A percentile compares a stretch with the other conserved stretches of the same genome.
Conservation (phyloP, 768 basidiomycete species). For the Chalciporus pseudorubinellus region DNA sequence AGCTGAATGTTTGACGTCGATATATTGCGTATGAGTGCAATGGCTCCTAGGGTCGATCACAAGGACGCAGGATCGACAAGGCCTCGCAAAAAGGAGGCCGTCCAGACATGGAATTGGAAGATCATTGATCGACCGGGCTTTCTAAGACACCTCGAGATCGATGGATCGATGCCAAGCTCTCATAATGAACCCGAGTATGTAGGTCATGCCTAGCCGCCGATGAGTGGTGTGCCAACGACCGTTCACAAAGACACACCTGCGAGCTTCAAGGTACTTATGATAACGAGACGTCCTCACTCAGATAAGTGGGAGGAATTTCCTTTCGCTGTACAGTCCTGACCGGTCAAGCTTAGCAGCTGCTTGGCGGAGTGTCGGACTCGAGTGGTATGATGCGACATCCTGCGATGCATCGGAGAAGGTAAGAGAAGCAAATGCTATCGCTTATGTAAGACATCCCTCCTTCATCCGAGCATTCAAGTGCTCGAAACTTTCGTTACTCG, state of each 20-base stretch:
- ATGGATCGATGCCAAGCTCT: not conserved
- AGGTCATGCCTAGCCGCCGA: too few relatives aligned
- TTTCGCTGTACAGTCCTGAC: not conserved
- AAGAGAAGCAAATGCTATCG: not conserved
- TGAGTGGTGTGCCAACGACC: too few relatives aligned
- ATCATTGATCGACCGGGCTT: conserved; percentile 27
- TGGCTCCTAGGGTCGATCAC: conserved; percentile 14
- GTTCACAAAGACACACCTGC: not conserved
- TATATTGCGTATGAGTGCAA: not conserved
- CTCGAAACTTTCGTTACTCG: not conserved
- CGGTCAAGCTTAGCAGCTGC: not conserved
- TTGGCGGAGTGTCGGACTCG: not conserved
- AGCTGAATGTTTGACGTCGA: not conserved
- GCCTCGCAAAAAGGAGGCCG: not conserved
- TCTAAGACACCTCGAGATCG: conserved; percentile 17
- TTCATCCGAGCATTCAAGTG: conserved; percentile 17
- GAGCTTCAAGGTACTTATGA: not conserved
- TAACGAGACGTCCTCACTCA: too few relatives aligned
- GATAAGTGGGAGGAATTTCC: not conserved
- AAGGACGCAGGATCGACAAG: conserved; percentile 10
- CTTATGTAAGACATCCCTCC: conserved; percentile 26
- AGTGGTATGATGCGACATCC: conserved; percentile 6
- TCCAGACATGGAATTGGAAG: not conserved
- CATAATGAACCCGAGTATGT: not conserved
- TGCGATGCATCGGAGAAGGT: conserved; percentile 21